phyloP scores from a whole-genome alignment of 2,329 filamentous ascomycete genomes.

The Neofusicoccum ribis region DNA sequence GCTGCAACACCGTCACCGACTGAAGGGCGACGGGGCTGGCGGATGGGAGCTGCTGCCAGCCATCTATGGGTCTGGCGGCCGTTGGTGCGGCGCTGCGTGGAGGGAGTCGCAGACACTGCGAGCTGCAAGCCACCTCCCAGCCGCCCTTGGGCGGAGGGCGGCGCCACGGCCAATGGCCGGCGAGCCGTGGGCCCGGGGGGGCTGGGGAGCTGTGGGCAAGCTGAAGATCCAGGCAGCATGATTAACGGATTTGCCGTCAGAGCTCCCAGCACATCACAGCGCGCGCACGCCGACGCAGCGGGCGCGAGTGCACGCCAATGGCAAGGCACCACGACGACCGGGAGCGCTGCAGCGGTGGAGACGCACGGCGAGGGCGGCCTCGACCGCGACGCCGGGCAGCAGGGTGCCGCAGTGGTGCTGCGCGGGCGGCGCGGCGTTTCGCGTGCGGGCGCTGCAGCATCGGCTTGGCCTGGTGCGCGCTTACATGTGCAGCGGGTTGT shows the following conservation, averaged over 20 bases:
- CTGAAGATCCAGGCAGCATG: background rate
- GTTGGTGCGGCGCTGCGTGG: background rate
- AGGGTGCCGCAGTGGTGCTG: background rate
- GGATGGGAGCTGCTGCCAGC: background rate
- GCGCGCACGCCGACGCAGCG: background rate
- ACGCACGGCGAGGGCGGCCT: conserved; percentile 1
- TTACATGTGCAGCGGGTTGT: background rate
- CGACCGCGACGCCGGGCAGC: background rate
- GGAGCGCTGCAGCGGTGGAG: conserved; percentile 64
- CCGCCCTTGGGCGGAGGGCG: background rate
- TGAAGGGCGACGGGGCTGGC: background rate
- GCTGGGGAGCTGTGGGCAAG: conserved; percentile 12
- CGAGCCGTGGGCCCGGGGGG: background rate
- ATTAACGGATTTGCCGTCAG: conserved; percentile 16
- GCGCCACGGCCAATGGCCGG: conserved; percentile 13
- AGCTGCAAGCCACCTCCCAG: conserved; percentile 15
- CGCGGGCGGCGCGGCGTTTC: background rate
- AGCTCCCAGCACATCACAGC: conserved; percentile 7
- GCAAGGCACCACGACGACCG: conserved; percentile 45
- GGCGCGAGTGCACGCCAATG: background rate
- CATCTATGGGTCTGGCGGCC: background rate
- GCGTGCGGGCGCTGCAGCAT: conserved; percentile 11
- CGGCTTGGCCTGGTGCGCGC: background rate
- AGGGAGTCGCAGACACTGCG: conserved; percentile 1
- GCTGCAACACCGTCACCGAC: conserved; percentile 2